phyloP scores from a whole-genome alignment of 768 basidiomycete genomes.

The Boletus sp. region DNA sequence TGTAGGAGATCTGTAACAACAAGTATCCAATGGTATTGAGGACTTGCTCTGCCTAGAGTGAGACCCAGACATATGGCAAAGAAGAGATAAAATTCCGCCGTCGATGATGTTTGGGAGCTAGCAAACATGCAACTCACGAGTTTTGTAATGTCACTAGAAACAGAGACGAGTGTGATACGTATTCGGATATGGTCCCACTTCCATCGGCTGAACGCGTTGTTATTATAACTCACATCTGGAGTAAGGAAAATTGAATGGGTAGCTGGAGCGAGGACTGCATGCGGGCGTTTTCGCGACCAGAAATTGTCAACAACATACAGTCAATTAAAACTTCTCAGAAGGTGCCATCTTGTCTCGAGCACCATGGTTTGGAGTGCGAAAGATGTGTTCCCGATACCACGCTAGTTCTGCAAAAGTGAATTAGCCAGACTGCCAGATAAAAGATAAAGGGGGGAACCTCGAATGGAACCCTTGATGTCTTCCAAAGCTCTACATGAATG shows the following conservation, averaged over 20 bases:
- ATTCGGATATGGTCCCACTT: no score
- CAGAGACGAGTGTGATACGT: no score
- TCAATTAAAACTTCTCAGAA: not conserved
- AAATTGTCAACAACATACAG: not conserved
- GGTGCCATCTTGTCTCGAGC: not conserved
- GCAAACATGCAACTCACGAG: no score
- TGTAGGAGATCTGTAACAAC: not conserved
- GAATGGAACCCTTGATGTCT: constrained; percentile 75
- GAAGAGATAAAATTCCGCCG: no score
- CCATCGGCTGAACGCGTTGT: not conserved
- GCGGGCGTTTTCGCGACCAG: not conserved
- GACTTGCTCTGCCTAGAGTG: no score
- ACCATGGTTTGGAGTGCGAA: not conserved
- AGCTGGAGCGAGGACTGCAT: not conserved
- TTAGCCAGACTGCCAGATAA: constrained; percentile 1
- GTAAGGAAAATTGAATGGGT: not conserved
- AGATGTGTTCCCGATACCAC: not conserved
- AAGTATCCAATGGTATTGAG: no score
- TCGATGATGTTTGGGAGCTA: no score
- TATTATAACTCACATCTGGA: not conserved
- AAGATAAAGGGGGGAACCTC: constrained; percentile 40
- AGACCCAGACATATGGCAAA: no score
- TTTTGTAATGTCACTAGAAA: no score
- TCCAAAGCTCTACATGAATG: constrained; percentile 61
- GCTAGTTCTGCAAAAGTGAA: not conserved